A percentile compares a stretch with the other conserved stretches of the same genome.
Evolutionary conservation across 2,329 filamentous ascomycete species (phyloP).

Genomic region (Alternaria triticimaculans): DNA sequence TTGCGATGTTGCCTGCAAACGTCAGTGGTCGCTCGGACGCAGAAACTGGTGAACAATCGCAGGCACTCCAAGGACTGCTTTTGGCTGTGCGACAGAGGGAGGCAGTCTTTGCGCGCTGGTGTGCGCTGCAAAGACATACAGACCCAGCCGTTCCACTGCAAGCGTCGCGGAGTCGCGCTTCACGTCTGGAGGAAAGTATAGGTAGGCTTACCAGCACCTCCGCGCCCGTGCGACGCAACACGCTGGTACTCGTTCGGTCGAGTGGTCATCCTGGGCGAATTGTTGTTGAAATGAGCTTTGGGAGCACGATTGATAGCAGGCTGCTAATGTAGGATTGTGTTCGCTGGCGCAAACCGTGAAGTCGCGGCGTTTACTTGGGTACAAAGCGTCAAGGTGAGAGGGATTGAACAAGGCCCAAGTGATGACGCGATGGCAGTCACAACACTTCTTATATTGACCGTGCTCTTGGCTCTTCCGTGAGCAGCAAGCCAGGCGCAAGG

Average conservation of each 20-base stretch:
- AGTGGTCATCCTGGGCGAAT: conserved; percentile 24
- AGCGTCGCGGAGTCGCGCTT: neutral
- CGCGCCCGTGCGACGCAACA: conserved; percentile 71
- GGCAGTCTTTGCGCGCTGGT: neutral
- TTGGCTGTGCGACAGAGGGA: neutral
- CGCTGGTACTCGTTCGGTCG: conserved; percentile 34
- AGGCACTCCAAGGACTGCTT: neutral
- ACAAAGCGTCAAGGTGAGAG: conserved; percentile 11
- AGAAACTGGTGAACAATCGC: neutral
- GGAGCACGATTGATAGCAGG: neutral
- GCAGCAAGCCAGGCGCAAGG: conserved; percentile 19
- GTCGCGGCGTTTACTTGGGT: conserved; percentile 4
- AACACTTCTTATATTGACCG: conserved; percentile 18
- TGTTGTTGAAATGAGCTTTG: neutral
- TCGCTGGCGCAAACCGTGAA: neutral
- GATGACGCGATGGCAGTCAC: conserved; percentile 21
- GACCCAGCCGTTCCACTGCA: neutral
- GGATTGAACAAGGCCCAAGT: conserved; percentile 15
- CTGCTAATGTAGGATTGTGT: neutral
- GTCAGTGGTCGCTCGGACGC: conserved; percentile 1
- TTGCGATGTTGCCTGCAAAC: conserved; percentile 56
- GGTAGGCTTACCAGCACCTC: conserved; percentile 67
- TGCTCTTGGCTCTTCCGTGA: conserved; percentile 22
- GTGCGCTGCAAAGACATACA: neutral
- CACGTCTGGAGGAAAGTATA: conserved; percentile 1